Evolutionary conservation across 176 grass and related monocot species (phyloP).

Genomic region (Leersia perrieri): DNA sequence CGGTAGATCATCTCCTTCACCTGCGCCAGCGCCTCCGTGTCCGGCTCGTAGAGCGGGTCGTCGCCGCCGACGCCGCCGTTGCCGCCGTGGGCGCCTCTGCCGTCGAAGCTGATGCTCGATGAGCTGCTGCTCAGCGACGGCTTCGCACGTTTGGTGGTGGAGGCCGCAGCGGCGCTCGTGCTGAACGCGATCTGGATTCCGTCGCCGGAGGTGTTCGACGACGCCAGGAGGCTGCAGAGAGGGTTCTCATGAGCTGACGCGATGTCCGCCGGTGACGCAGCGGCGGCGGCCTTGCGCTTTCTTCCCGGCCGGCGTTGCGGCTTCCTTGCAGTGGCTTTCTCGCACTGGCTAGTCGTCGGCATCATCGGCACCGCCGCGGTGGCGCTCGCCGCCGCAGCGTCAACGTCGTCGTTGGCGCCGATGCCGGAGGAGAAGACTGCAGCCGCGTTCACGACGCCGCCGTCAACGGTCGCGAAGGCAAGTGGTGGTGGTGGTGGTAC

Average conservation of each 20-base stretch:
- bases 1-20: constrained; percentile 91
- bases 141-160: constrained; percentile 39
- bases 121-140: constrained; percentile 29
- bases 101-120: constrained; percentile 66
- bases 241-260: constrained; percentile 26
- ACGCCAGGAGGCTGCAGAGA: constrained; percentile 38
- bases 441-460: background rate
- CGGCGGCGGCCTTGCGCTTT: constrained; percentile 42
- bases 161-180: background rate
- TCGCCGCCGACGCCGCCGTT: background rate
- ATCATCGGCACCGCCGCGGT: no score
- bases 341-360: constrained; percentile 17
- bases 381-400: background rate
- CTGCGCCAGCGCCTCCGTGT: constrained; percentile 80
- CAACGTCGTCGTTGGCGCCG: background rate
- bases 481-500: background rate
- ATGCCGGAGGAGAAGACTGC: constrained; percentile 25
- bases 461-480: constrained; percentile 12
- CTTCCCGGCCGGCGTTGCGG: constrained; percentile 24
- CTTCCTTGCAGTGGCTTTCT: background rate
- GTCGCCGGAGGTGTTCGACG: background rate
- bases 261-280: background rate
- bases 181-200: constrained; percentile 63
- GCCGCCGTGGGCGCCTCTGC: constrained; percentile 2
- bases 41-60: constrained; percentile 47